A percentile compares a stretch with the other conserved stretches of the same genome.
These are phyloP conservation scores for Claviceps cyperi DNA, from an alignment of 2,329 filamentous ascomycete genomes.

Conservation along the genomic window DNA sequence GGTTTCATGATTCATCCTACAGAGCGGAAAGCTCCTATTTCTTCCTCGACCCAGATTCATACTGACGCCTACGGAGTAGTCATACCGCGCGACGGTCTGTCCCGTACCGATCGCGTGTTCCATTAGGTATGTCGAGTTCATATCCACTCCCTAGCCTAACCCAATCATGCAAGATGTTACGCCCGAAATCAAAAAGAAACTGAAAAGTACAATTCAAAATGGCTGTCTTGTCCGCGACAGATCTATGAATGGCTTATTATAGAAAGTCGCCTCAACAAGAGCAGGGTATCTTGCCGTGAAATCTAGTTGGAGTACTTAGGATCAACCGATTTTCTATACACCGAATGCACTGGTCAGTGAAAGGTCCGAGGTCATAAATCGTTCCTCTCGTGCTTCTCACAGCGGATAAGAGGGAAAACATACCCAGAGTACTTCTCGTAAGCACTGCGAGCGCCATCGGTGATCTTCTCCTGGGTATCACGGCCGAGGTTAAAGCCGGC, in stretches of 20 bases:
- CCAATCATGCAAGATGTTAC: not conserved
- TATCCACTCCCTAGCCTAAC: not conserved
- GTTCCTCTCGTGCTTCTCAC: not conserved
- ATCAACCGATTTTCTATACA: slow-evolving; percentile 12
- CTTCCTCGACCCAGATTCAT: too few species aligned
- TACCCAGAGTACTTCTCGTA: slow-evolving; percentile 25
- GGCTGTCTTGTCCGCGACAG: not conserved
- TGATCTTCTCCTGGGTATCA: slow-evolving; percentile 23
- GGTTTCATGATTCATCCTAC: too few species aligned
- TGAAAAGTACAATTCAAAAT: not conserved
- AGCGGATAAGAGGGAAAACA: slow-evolving; percentile 2
- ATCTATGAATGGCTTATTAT: not conserved
- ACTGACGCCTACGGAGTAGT: too few species aligned
- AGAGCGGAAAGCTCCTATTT: too few species aligned
- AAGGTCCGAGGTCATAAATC: not conserved
- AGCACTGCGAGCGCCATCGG: slow-evolving; percentile 18
- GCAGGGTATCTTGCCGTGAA: not conserved
- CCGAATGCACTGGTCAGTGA: not conserved
- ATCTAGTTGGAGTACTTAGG: slow-evolving; percentile 22
- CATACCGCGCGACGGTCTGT: too few species aligned
- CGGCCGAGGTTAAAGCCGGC: slow-evolving; percentile 19
- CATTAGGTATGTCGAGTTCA: too few species aligned
- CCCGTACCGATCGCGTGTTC: too few species aligned
- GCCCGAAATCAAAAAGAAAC: not conserved
- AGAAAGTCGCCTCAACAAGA: not conserved